phyloP scores from a whole-genome alignment of 2,329 filamentous ascomycete species.

The Metarhizium brunneum region DNA sequence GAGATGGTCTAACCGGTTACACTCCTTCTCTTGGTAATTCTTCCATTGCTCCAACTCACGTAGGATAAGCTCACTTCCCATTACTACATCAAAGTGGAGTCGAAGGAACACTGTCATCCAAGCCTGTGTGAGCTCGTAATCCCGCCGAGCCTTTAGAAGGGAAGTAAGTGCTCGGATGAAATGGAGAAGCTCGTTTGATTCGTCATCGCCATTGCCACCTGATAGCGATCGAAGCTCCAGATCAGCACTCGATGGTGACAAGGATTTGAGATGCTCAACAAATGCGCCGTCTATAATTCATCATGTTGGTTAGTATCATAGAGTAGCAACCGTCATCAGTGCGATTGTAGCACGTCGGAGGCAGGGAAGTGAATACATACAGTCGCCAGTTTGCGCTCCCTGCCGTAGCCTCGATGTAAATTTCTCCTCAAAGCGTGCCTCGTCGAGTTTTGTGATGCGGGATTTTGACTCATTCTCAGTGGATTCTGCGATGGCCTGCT shows the following conservation, averaged over 20 bases:
- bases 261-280: slow-evolving; percentile 67
- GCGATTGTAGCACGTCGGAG: neutral
- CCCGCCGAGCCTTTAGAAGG: slow-evolving; percentile 57
- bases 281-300: slow-evolving; percentile 48
- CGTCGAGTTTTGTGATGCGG: slow-evolving; percentile 60
- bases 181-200: slow-evolving; percentile 60
- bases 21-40: slow-evolving; percentile 61
- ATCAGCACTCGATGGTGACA: slow-evolving; percentile 79
- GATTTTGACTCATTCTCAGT: slow-evolving; percentile 42
- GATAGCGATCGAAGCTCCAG: slow-evolving; percentile 79
- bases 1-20: slow-evolving; percentile 59
- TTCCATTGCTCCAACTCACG: slow-evolving; percentile 61
- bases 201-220: slow-evolving; percentile 31
- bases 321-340: slow-evolving; percentile 2
- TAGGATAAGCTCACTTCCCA: slow-evolving; percentile 43
- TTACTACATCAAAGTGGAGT: slow-evolving; percentile 56
- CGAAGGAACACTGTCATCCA: slow-evolving; percentile 96
- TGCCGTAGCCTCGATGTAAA: slow-evolving; percentile 49
- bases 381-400: slow-evolving; percentile 48
- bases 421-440: slow-evolving; percentile 43
- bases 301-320: slow-evolving; percentile 12
- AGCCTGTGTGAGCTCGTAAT: slow-evolving; percentile 90
- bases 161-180: slow-evolving; percentile 77
- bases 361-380: slow-evolving; percentile 33
- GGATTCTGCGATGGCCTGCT: slow-evolving; percentile 20